Percentiles rank a stretch among this genome's conserved stretches.
These are phyloP conservation scores for Cadophora sp. DNA, from an alignment of 2,329 filamentous ascomycete genomes.

Conservation along the genomic window DNA sequence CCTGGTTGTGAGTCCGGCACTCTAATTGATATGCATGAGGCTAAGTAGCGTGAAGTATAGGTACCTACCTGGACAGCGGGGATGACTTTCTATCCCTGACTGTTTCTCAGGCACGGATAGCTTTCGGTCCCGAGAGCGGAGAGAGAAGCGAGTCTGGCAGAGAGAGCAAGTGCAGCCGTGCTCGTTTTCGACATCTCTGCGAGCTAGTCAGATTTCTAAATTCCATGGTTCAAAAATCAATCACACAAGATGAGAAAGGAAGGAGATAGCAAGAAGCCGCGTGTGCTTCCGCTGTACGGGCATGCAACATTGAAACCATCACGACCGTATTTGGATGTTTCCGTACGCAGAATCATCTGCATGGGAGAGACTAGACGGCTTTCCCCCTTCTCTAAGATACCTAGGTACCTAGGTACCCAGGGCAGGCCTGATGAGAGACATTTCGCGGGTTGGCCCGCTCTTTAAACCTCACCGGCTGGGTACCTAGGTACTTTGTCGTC, in stretches of 20 bases:
- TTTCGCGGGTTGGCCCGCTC: conserved; percentile 1
- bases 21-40: conserved; percentile 3
- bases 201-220: not conserved
- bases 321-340: not conserved
- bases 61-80: not conserved
- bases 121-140: not conserved
- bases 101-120: not conserved
- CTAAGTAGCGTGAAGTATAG: not conserved
- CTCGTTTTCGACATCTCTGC: not conserved
- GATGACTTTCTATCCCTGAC: not conserved
- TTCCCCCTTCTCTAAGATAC: not conserved
- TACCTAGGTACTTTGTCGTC: no score
- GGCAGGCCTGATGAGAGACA: not conserved
- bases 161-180: not conserved
- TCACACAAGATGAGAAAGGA: not conserved
- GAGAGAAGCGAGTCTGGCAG: not conserved
- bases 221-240: no score
- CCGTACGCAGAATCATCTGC: not conserved
- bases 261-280: not conserved
- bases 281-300: not conserved
- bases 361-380: not conserved
- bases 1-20: not conserved
- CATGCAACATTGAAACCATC: not conserved
- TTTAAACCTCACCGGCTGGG: not conserved
- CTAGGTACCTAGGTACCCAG: no score